Evolutionary conservation across 2,329 filamentous ascomycete genomes (phyloP), one percentile per base, ranked within the genome.

Genomic region (Hyphodiscus sp.): DNA sequence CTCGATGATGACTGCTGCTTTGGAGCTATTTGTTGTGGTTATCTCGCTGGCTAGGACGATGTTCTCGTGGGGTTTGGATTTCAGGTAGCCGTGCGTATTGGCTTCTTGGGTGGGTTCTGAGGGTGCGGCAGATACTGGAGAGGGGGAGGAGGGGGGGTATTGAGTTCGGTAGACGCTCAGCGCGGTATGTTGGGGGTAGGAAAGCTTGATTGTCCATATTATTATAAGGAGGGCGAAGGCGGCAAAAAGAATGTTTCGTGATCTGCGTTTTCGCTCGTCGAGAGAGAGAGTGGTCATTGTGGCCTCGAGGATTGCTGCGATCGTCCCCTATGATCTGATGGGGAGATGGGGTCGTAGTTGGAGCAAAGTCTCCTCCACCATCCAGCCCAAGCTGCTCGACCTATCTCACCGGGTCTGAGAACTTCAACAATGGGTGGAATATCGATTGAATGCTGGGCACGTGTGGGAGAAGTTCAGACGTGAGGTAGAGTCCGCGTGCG

Each of bases 1-100:
- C 53, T 72, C 70, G 38, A 71, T 63, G 18, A 73, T 72, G 8
- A 70, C 65, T 0, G 71, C 71, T 5, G 64, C 70, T 47, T 69
- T 69, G 20, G 54, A 59, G 30, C 53, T 53, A n/a, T 62, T 49
- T 0, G 56, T 61, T 19, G 60, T 61, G 51, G 63, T 63, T 51
- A 62, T 61, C 9, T 59, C 53, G 13, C 44, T 51, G 26, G 49
- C 42, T 15, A 53, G 18, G 19, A 46, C 38, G 7, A 42, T 38
- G 11, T 47, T 29, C 11, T 30, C 20, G 8, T 29, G 29, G 18
- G 46, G 23, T 33, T 53, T 57, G n/a, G 46, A 41, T 19, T 45
- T 46, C 18, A 30, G 49, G 16, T 38, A 2, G 11, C 33, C 33
- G 33, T 38, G 33, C 16, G 33, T 15, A 10, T 38, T n/a, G 11